phyloP scores from a whole-genome alignment of 768 basidiomycete genomes.

The Clitopilus hobsonii region DNA sequence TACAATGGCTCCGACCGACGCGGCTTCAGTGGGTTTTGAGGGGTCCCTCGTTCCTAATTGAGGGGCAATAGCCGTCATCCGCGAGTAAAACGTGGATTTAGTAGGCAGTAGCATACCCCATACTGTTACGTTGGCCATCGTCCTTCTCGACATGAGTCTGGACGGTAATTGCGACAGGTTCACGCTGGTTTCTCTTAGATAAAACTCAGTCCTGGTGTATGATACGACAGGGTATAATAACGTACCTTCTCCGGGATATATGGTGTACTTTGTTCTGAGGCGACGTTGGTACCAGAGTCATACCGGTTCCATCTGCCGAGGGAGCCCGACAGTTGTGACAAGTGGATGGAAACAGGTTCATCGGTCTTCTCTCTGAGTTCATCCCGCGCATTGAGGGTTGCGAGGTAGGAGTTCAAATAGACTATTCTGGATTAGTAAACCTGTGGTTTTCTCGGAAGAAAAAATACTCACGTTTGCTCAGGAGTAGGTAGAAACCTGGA shows the following conservation, averaged over 20 bases:
- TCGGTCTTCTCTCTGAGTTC: constrained; percentile 29
- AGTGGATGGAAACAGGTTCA: constrained; percentile 36
- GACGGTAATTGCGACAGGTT: neutral
- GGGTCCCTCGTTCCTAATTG: no score
- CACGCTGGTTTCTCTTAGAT: neutral
- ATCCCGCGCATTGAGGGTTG: constrained; percentile 43
- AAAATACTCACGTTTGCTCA: constrained; percentile 43
- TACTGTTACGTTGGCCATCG: neutral
- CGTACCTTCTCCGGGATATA: neutral
- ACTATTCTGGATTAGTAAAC: constrained; percentile 26
- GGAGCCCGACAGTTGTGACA: constrained; percentile 27
- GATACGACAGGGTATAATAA: neutral
- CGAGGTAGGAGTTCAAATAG: constrained; percentile 54
- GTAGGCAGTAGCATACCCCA: neutral
- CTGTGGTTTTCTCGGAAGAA: neutral
- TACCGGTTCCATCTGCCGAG: neutral
- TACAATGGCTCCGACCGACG: no score
- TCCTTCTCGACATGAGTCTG: neutral
- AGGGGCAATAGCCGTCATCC: no score
- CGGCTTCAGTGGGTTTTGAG: no score
- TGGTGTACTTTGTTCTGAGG: neutral
- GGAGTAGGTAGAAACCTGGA: constrained; percentile 42
- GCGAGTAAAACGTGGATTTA: no score
- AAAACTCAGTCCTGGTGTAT: no score
- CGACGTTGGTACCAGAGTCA: neutral